Evolutionary conservation across 2,329 filamentous ascomycete genomes (phyloP).

Genomic region (Venturia aucupariae): DNA sequence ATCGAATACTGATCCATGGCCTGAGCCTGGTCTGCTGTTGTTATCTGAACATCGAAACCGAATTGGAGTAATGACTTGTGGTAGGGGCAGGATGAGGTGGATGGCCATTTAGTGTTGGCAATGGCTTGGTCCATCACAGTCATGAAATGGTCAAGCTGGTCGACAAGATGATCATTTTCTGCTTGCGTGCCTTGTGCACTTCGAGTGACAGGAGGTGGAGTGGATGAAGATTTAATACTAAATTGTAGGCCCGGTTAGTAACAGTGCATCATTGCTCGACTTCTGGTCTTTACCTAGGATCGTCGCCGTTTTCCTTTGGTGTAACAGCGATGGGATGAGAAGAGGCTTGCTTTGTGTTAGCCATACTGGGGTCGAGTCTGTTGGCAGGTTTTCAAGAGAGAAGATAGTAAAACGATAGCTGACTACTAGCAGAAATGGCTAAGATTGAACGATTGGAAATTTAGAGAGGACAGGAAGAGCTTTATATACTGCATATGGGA

Average conservation of each 20-base stretch:
- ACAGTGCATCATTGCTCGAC: neutral
- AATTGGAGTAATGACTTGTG: neutral
- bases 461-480: neutral
- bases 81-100: neutral
- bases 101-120: neutral
- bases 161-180: neutral
- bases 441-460: neutral
- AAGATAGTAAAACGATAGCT: neutral
- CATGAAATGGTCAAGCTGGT: neutral
- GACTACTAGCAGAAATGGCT: neutral
- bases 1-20: neutral
- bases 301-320: neutral
- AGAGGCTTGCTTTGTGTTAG: neutral
- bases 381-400: neutral
- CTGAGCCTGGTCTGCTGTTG: neutral
- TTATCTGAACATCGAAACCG: neutral
- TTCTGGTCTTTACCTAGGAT: neutral
- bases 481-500: neutral
- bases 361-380: neutral
- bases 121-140: neutral
- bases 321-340: neutral
- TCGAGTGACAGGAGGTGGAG: neutral
- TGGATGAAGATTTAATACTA: neutral
- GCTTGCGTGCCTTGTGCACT: neutral
- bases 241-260: neutral